Percentiles rank a stretch among this genome's conserved stretches.
Conservation (phyloP, 345 rosid species). For the Anacardium occidentale region DNA sequence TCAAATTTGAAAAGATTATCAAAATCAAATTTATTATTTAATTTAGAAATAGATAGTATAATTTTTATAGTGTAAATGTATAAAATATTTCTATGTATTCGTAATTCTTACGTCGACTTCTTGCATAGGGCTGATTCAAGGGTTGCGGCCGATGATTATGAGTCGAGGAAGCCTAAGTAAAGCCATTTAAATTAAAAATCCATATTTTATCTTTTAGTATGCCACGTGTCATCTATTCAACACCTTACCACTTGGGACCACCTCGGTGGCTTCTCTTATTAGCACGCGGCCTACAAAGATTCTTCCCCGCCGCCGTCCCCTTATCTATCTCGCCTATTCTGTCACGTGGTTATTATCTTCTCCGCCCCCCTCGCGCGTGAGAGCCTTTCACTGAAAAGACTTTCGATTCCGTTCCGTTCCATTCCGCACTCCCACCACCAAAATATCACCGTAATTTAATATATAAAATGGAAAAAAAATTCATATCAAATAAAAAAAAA, state of each 20-base stretch:
- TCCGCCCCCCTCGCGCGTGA: conserved; percentile 22
- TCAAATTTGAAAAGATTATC: no score
- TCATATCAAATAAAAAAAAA: no score
- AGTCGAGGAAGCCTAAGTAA: conserved; percentile 24
- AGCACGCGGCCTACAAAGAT: conserved; percentile 48
- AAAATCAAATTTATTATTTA: no score
- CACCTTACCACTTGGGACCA: conserved; percentile 33
- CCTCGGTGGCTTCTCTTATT: conserved; percentile 26
- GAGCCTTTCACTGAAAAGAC: neutral
- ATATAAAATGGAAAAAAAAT: no score
- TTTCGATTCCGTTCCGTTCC: neutral
- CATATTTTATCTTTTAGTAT: neutral
- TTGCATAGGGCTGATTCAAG: conserved; percentile 31
- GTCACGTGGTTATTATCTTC: conserved; percentile 26
- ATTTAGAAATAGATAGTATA: no score
- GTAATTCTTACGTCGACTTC: conserved; percentile 15
- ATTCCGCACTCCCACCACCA: neutral
- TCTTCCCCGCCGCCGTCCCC: conserved; percentile 47
- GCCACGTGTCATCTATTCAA: conserved; percentile 34
- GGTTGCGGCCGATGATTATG: conserved; percentile 40
- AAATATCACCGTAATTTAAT: no score
- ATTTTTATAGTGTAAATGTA: neutral
- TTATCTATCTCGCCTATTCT: conserved; percentile 13
- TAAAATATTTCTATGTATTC: no score
- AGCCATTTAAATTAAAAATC: neutral